Conservation (phyloP, 2,329 filamentous ascomycete genomes). For the Trichoderma citrinoviride region DNA sequence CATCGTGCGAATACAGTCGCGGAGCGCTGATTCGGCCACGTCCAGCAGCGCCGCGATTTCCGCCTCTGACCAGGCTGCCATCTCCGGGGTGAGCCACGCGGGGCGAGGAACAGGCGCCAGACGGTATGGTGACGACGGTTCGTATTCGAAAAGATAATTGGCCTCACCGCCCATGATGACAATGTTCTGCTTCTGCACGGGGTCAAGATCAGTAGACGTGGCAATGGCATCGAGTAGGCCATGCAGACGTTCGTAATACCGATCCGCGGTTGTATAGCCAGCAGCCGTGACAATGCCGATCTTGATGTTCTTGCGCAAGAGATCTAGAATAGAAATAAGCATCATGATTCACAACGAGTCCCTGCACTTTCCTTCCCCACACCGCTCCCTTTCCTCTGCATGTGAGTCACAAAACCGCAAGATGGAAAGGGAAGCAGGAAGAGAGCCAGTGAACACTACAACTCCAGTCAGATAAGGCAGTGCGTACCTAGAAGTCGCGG, state of each 20-base stretch:
- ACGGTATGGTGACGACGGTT: constrained; percentile 60
- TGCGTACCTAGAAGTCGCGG: constrained; percentile 51
- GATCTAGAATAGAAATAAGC: constrained; percentile 42
- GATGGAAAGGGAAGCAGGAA: background rate
- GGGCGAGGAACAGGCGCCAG: constrained; percentile 64
- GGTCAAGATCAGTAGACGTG: constrained; percentile 55
- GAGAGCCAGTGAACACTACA: background rate
- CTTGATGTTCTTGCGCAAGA: constrained; percentile 74
- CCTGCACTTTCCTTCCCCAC: background rate
- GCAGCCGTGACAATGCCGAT: constrained; percentile 96
- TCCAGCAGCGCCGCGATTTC: constrained; percentile 82
- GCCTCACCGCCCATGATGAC: constrained; percentile 94
- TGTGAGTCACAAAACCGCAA: background rate
- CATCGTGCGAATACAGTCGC: constrained; percentile 77
- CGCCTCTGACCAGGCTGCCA: constrained; percentile 71
- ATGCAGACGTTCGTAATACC: constrained; percentile 83
- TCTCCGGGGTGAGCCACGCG: constrained; percentile 74
- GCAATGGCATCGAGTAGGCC: constrained; percentile 81
- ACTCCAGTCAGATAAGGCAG: too few relatives aligned
- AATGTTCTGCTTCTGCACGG: constrained; percentile 70
- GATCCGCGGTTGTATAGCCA: constrained; percentile 83
- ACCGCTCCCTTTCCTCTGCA: too few relatives aligned
- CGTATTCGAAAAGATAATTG: constrained; percentile 89
- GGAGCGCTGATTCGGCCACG: constrained; percentile 79
- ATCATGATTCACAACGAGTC: too few relatives aligned